Base-by-base conservation (phyloP, 495 filamentous ascomycete genomes). In the Penicillium pancosmium region DNA sequence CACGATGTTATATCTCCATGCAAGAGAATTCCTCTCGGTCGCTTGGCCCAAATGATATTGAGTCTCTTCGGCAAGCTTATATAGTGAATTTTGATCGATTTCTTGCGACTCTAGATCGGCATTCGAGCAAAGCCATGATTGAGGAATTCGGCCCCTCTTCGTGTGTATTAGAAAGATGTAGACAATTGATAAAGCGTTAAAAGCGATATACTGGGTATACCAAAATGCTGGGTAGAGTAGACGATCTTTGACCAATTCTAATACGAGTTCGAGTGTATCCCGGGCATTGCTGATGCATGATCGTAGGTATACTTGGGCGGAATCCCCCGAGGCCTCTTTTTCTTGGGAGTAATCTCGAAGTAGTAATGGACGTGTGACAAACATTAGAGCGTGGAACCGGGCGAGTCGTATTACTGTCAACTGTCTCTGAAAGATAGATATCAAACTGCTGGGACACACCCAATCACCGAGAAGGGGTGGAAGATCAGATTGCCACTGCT, bases 121-220 rank as follows among this genome's bases (percentile, higher is more conserved):
- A 51, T 41, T 11, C 11, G 31, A 12, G 36, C 21, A 43, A 52
- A 59, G 9, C 62, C 56, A 34, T 50, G 57, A n/a, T 1, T 38
- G 33, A 5, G 50, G 47, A 33, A 70, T 66, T 0, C 68, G 56
- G 0, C 59, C 63, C 16, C 61, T 59, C 16, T 60, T 59, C 3
- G 65, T 59, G 35, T 70, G 60, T 12, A 68, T 70, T 2, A 70
- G 56, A 23, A 64, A 68, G 10, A 71, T 64, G 41, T 71, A 71
- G 10, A 66, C 62, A n/a, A 66, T 64, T 5, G 68, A 71, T 12
- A 71, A 33, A 18, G 68, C 68, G n/a, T 71, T 71, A 57, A 71
- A 71, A 2, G 68, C 61, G 44, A 71, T 68, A 38, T 71, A 71
- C 43, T 71, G 68, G 1, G 68, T 68, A 40, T 68, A 71, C 68